These are phyloP conservation scores for Syzygium aqueum DNA, from an alignment of 345 rosid species.

Conservation along the genomic window DNA sequence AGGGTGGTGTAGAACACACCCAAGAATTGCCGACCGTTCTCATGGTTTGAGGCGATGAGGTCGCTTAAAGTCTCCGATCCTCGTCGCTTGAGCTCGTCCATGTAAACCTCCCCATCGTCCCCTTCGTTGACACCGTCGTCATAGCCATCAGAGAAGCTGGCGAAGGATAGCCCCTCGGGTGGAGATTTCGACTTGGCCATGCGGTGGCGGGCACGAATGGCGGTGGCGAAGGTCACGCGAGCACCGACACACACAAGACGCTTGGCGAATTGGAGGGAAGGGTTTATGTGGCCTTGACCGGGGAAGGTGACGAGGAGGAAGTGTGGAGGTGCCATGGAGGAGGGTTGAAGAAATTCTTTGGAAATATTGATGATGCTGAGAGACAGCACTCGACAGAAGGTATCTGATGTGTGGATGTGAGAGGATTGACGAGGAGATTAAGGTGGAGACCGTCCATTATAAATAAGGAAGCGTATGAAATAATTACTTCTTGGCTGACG, in stretches of 20 bases:
- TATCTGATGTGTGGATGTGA: neutral
- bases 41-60: slow-evolving; percentile 14
- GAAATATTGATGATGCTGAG: neutral
- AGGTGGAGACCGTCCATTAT: neutral
- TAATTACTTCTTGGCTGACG: neutral
- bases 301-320: slow-evolving; percentile 38
- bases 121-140: slow-evolving; percentile 32
- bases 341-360: neutral
- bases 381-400: neutral
- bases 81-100: slow-evolving; percentile 13
- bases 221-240: slow-evolving; percentile 34
- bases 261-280: slow-evolving; percentile 47
- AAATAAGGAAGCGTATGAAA: neutral
- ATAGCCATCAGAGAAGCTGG: slow-evolving; percentile 47
- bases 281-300: slow-evolving; percentile 65
- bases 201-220: slow-evolving; percentile 7
- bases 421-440: neutral
- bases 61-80: slow-evolving; percentile 2
- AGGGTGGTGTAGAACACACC: slow-evolving; percentile 37
- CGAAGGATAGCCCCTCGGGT: slow-evolving; percentile 26
- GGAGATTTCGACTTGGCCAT: slow-evolving; percentile 34
- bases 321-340: slow-evolving; percentile 8
- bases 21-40: slow-evolving; percentile 13
- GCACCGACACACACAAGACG: slow-evolving; percentile 40
- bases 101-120: slow-evolving; percentile 7